phyloP scores from a whole-genome alignment of 768 basidiomycete species.

The Amyloporia xantha region DNA sequence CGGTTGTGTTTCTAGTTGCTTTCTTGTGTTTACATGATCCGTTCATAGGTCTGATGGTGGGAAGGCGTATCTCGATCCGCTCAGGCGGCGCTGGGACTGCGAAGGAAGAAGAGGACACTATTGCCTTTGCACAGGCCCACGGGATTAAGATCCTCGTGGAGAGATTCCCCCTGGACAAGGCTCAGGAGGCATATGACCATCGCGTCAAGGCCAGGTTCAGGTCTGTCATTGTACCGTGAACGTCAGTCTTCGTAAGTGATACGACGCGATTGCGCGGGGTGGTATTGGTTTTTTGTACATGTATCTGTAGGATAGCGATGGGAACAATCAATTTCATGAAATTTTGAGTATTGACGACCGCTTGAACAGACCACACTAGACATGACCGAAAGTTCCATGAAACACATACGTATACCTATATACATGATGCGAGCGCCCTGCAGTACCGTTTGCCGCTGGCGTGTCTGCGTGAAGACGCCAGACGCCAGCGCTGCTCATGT shows the following conservation, averaged over 20 bases:
- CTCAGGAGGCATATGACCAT: constrained; percentile 19
- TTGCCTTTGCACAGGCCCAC: constrained; percentile 12
- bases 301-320: too few species aligned
- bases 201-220: constrained; percentile 15
- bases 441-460: too few species aligned
- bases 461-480: too few species aligned
- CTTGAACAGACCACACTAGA: too few species aligned
- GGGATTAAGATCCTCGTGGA: constrained; percentile 17
- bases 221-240: constrained; percentile 17
- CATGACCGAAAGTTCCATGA: too few species aligned
- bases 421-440: too few species aligned
- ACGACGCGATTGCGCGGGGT: background rate
- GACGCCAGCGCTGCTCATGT: too few species aligned
- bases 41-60: constrained; percentile 8
- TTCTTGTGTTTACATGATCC: constrained; percentile 1
- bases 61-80: constrained; percentile 15
- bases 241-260: background rate
- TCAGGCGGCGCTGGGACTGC: constrained; percentile 9
- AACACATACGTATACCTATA: too few species aligned
- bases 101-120: constrained; percentile 15
- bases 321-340: too few species aligned
- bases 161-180: constrained; percentile 18
- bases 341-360: too few species aligned
- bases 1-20: constrained; percentile 7
- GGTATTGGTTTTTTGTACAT: too few species aligned